Evolutionary conservation across 83 land plant species (phyloP).

Genomic region (Thuja plicata): DNA sequence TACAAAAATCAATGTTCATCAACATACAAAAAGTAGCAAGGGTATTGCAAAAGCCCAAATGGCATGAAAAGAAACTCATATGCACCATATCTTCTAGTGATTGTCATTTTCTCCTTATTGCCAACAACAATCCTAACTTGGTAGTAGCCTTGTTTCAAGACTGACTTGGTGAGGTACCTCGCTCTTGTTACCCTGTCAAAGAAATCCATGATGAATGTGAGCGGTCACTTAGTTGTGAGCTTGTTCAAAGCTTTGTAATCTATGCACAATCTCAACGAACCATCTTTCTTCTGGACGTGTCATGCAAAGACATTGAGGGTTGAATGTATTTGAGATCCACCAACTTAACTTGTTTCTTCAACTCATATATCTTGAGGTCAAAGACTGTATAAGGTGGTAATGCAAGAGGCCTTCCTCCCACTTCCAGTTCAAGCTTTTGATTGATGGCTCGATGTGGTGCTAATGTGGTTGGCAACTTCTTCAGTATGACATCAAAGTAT

Average conservation of each 20-base stretch:
- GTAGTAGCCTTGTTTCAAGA: background rate
- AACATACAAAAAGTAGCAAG: background rate
- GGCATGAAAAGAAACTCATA: conserved; percentile 18
- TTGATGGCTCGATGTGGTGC: too few species aligned
- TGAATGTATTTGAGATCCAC: too few species aligned
- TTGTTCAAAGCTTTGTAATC: background rate
- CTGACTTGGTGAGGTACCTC: background rate
- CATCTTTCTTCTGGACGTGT: background rate
- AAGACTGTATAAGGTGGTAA: too few species aligned
- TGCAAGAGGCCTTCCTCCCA: too few species aligned
- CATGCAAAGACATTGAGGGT: too few species aligned
- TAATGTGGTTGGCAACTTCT: too few species aligned
- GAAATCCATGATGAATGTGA: background rate
- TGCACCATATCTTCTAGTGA: background rate
- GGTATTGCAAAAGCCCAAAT: conserved; percentile 6
- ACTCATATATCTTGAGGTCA: too few species aligned
- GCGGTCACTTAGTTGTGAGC: background rate
- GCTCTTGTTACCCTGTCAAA: background rate
- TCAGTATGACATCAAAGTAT: too few species aligned
- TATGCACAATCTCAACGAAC: background rate
- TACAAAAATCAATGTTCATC: background rate
- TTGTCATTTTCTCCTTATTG: conserved; percentile 10
- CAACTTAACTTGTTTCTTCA: too few species aligned
- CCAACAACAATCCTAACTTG: background rate
- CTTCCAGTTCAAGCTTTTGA: too few species aligned